A percentile compares a stretch with the other conserved stretches of the same genome.
Conservation (phyloP, 148 eudicot genomes). For the Rhododendron vialii region DNA sequence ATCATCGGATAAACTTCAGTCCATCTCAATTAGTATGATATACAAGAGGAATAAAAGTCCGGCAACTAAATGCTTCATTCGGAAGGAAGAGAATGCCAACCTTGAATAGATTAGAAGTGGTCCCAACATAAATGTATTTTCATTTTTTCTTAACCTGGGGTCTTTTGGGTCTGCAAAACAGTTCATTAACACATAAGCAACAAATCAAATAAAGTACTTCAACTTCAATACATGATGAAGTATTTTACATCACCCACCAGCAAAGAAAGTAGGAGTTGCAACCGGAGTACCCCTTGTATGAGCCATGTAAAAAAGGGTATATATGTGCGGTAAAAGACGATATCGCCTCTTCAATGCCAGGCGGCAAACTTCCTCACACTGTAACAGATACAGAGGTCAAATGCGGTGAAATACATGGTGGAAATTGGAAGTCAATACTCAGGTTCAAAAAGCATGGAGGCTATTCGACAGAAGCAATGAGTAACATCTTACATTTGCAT, state of each 20-base stretch:
- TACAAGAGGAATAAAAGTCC: neutral
- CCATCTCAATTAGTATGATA: neutral
- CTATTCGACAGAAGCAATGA: neutral
- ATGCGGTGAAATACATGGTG: neutral
- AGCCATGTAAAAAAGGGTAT: slow-evolving; percentile 88
- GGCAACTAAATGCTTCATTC: neutral
- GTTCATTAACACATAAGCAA: slow-evolving; percentile 4
- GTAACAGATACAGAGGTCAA: slow-evolving; percentile 8
- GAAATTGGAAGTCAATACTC: neutral
- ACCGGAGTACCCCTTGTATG: slow-evolving; percentile 92
- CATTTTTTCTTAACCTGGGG: slow-evolving; percentile 53
- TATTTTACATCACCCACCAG: slow-evolving; percentile 46
- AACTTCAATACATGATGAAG: neutral
- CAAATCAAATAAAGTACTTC: neutral
- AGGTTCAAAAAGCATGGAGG: neutral
- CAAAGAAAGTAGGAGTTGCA: slow-evolving; percentile 84
- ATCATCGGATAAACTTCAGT: neutral
- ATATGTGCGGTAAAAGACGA: slow-evolving; percentile 85
- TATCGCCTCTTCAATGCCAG: slow-evolving; percentile 89
- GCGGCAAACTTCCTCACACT: slow-evolving; percentile 99
- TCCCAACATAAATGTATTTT: slow-evolving; percentile 84
- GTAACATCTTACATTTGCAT: neutral
- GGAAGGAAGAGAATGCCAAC: slow-evolving; percentile 34
- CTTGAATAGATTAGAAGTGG: slow-evolving; percentile 82
- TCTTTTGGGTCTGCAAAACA: slow-evolving; percentile 72